Evolutionary conservation across 2,329 filamentous ascomycete genomes (phyloP).

Genomic region (Chrysoporthe puriensis): DNA sequence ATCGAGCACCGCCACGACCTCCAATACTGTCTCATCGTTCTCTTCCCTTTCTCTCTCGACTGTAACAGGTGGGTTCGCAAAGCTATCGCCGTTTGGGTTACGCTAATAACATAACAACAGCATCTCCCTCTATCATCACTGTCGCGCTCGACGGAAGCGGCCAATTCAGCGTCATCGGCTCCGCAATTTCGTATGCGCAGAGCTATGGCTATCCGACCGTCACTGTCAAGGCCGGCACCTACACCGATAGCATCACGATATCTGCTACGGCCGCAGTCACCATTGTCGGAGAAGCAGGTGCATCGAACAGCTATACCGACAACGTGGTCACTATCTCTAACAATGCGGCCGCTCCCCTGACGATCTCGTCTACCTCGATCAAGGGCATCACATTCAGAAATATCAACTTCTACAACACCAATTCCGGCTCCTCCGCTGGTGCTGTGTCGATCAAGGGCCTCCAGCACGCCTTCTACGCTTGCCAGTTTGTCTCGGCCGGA

Average conservation of each 20-base stretch:
- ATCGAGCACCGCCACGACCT: background rate
- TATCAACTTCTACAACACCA: slow-evolving; percentile 44
- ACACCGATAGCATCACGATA: slow-evolving; percentile 46
- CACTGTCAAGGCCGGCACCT: slow-evolving; percentile 48
- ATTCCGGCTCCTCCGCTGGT: slow-evolving; percentile 33
- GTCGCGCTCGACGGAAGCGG: slow-evolving; percentile 48
- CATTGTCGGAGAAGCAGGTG: slow-evolving; percentile 41
- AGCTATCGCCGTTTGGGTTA: too few relatives aligned
- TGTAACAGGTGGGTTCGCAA: background rate
- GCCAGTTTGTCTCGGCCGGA: slow-evolving; percentile 46
- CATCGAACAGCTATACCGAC: slow-evolving; percentile 38
- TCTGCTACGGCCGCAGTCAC: slow-evolving; percentile 46
- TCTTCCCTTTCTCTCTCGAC: background rate
- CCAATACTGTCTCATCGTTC: background rate
- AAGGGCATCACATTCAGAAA: slow-evolving; percentile 43
- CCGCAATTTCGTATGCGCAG: slow-evolving; percentile 48
- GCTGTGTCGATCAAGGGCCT: slow-evolving; percentile 41
- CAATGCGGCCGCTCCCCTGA: slow-evolving; percentile 34
- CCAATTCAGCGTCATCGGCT: slow-evolving; percentile 49
- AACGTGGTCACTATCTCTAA: slow-evolving; percentile 44
- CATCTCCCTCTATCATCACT: slow-evolving; percentile 39
- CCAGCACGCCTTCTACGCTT: slow-evolving; percentile 49
- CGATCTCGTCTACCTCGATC: slow-evolving; percentile 35
- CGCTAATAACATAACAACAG: background rate
- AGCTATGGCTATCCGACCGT: slow-evolving; percentile 46